Percentiles rank a stretch among this genome's conserved stretches.
Evolutionary conservation across 495 filamentous ascomycete genomes (phyloP).

Genomic region (Penicillium atrosanguineum): DNA sequence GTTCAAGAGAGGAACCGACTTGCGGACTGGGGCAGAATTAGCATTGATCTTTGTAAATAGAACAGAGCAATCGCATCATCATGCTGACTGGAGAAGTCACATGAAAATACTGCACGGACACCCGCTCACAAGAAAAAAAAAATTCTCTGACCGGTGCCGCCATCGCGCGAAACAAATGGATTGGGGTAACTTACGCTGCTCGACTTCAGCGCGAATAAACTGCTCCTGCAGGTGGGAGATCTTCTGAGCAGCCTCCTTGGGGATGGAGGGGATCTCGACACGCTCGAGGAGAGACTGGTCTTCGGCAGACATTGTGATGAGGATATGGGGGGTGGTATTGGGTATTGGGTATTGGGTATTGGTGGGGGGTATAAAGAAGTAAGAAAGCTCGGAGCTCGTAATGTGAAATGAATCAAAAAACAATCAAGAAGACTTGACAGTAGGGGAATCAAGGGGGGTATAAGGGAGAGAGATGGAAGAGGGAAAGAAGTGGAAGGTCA

Average conservation of each 20-base stretch:
- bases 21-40: conserved; percentile 32
- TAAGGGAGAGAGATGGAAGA: conserved; percentile 3
- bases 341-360: neutral
- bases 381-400: conserved; percentile 3
- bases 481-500: conserved; percentile 9
- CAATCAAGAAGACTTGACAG: neutral
- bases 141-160: neutral
- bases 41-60: conserved; percentile 7
- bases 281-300: conserved; percentile 32
- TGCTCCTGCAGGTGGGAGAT: conserved; percentile 38
- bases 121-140: neutral
- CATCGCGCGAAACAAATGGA: neutral
- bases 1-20: conserved; percentile 33
- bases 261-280: conserved; percentile 32
- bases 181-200: conserved; percentile 36
- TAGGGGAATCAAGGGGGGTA: neutral
- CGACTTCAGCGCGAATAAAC: conserved; percentile 37
- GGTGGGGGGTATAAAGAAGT: conserved; percentile 3
- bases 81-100: neutral
- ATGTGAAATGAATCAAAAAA: neutral
- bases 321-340: neutral
- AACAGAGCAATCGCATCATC: neutral
- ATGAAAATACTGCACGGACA: neutral
- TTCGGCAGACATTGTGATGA: conserved; percentile 25
- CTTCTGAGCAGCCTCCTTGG: conserved; percentile 29